Base-by-base conservation (phyloP, 2,329 filamentous ascomycete genomes). In the Hypoxylon sp. region DNA sequence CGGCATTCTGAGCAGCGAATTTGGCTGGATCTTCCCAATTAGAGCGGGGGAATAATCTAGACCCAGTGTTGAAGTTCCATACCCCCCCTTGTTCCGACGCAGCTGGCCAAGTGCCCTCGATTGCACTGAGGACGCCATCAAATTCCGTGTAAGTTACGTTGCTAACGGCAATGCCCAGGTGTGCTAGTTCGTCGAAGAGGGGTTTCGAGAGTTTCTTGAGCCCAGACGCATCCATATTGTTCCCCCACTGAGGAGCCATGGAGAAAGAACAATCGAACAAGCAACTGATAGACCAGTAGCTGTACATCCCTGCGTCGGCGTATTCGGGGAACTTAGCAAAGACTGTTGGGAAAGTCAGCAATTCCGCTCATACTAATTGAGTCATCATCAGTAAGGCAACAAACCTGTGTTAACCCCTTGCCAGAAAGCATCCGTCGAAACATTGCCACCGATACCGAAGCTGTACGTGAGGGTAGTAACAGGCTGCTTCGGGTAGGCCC, bases 401-500 rank as follows among this genome's bases (percentile, higher is more conserved):
- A 4, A 40, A 40, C 36, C 36, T 2, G 72, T 72, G 33, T 75
- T 68, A 30, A 77, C 70, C 30, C 73, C 77, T 7, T 73, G 61
- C 73, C 75, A 79, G 64, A 78, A 75, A 4, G 68, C 52, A 0
- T 68, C 65, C 28, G 30, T 53, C 22, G 71, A 70, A 24, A 65
- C 60, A 44, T 67, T 53, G 1, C 72, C 71, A 1, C 68, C 71
- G 24, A 77, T 54, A 30, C 28, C 50, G 16, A 73, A 58, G 71
- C 4, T 78, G 5, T 78, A 70, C 2, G 74, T 75, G 20, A 78
- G 69, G 22, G 72, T 75, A 59, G 75, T 74, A 4, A 80, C 75
- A 0, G 74, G 75, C 4, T 77, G 72, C 24, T 74, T 74, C 4
- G 70, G 75, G 51, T 79, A 77, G 2, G 76, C 76, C 7, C 75